Base-by-base conservation (phyloP, 73 alveolate genomes). In the Symbiodinium natans region DNA sequence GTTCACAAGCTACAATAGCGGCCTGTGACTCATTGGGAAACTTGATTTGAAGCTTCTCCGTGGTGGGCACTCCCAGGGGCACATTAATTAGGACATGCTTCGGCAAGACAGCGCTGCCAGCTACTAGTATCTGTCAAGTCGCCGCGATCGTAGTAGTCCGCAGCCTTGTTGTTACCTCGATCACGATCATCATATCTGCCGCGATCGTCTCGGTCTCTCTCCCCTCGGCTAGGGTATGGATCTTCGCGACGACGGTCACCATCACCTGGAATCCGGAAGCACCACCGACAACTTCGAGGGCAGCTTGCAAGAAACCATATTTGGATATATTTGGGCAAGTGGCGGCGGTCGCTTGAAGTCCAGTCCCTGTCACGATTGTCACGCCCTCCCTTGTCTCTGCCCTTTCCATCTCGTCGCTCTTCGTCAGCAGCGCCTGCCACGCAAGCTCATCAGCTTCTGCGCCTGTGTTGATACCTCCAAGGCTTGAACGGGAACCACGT, bases 241-340 rank as follows among this genome's bases (percentile, higher is more conserved):
- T 75, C 85, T 34, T 75, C 85, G 27, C 85, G 33, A 11, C 85
- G 85, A 33, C 85, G 43, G 23, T 75, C 85, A n/a, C 46, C 85
- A 31, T 75, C 41, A 15, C 85, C 41, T 75, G 7, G 0, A 13
- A 3, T 11, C 19, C 11, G 46, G 42, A 25, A 68, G 27, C 36
- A 15, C 15, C 75, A 59, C 27, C 19, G 31, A 59, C 75, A 59
- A 17, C 23, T 10, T 48, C 8, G 8, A 10, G 8, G 63, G 63
- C 63, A 48, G 17, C 63, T 17, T 48, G 63, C 63, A 48, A 48
- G 63, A 8, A n/a, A n/a, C n/a, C n/a, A n/a, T n/a, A n/a, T n/a
- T n/a, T n/a, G n/a, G n/a, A n/a, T n/a, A n/a, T n/a, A n/a, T 68
- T 29, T 68, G 39, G 82, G 33, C 25, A 8, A 68, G 29, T 19